Conservation (phyloP, 257 asterid genomes). For the Apocynum venetum region DNA sequence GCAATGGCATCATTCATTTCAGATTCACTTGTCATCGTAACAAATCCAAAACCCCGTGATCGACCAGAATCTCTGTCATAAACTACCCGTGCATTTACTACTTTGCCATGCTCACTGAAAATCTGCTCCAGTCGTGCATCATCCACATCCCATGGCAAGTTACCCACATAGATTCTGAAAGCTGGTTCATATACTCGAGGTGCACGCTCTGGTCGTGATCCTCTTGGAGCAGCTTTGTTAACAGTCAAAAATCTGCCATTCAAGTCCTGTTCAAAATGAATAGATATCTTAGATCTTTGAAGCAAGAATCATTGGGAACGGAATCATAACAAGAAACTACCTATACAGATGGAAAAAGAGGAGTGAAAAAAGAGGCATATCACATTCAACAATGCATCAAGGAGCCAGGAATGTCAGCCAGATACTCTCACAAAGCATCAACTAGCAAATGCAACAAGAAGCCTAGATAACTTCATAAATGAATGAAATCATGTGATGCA, state of each 20-base stretch:
- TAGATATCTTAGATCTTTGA: not conserved
- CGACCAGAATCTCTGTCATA: constrained; percentile 71
- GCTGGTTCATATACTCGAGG: constrained; percentile 50
- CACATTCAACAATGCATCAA: not conserved
- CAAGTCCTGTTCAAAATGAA: constrained; percentile 51
- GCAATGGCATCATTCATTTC: constrained; percentile 87
- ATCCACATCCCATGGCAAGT: constrained; percentile 80
- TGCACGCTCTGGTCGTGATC: constrained; percentile 69
- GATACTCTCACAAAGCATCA: not conserved
- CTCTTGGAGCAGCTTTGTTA: constrained; percentile 79
- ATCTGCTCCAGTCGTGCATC: constrained; percentile 65
- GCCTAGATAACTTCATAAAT: not conserved
- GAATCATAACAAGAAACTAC: not conserved
- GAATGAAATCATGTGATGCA: not conserved
- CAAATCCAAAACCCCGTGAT: constrained; percentile 96
- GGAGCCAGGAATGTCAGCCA: no score
- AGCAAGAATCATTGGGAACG: not conserved
- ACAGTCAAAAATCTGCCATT: constrained; percentile 72
- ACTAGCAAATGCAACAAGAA: not conserved
- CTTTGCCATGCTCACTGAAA: constrained; percentile 85
- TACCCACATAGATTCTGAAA: constrained; percentile 74
- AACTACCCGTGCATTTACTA: constrained; percentile 70
- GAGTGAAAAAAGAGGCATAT: not conserved
- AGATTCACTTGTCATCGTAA: constrained; percentile 67
- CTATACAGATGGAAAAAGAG: not conserved